Evolutionary conservation across 2,329 filamentous ascomycete genomes (phyloP), one percentile per base, ranked within the genome.

Genomic region (Sclerotinia glacialis): DNA sequence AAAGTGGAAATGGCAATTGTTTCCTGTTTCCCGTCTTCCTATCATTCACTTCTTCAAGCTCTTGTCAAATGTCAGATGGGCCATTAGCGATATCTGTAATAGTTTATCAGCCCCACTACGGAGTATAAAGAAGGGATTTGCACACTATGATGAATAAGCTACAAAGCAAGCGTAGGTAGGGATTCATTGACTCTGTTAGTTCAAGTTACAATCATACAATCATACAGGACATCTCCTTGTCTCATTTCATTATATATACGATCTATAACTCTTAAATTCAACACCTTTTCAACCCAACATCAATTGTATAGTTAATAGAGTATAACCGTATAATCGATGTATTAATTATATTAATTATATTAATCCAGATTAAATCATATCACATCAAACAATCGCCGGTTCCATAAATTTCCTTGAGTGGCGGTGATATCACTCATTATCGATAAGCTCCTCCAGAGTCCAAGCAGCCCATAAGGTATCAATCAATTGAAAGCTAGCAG

Each of bases 1-100:
- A 46, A 64, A 64, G 61, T 64, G 61, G 61, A 26, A 40, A 64
- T 50, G n/a, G 34, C 50, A 31, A 61, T 23, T 16, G 31, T 31
- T 42, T 42, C 23, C 52, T 21, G 31, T 21, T 28, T 37, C n/a
- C 37, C 44, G 44, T 56, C 34, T n/a, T 26, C n/a, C 37, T 56
- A 56, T 56, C 34, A 42, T 44, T 34, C 37, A 63, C 60, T 63
- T 26, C 49, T 23, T 28, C 16, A 59, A 31, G 11, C 26, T 31
- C 3, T 12, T 21, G 50, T 53, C 50, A 28, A 34, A 28, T 53
- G 50, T 53, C 14, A 18, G 9, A 40, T 26, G 37, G 52, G 52
- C 31, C n/a, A n/a, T n/a, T n/a, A 37, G 28, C 28, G n/a, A n/a
- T n/a, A 21, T 44, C 54, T 44, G 31, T 14, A 28, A 34, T 34